Evolutionary conservation across 345 rosid species (phyloP), one percentile per base, ranked within the genome.

Genomic region (Arabis alpina): DNA sequence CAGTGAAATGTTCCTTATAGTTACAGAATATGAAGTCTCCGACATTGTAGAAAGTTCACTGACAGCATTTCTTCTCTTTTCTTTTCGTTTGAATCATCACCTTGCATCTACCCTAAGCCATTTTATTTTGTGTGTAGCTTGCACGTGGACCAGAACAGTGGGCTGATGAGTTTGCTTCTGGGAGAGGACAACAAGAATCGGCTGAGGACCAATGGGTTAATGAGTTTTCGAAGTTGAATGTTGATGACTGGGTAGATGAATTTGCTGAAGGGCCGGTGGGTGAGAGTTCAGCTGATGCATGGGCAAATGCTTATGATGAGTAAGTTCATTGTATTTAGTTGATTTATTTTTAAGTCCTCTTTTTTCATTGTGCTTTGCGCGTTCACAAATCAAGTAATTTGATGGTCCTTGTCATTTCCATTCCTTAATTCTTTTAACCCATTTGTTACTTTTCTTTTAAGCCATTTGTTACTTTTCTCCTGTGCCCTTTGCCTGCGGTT

Each of bases 291-390:
- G 78, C 85, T 65, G 96, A 88, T 83, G 80, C 61, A 64, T 95
- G 99, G 99, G 93, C 90, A 73, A 86, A 83, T 80, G 91, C 96
- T 40, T 95, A 90, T 74, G 97, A 90, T 65, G 98, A 90, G 98
- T 95, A 80, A 87, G 98, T 87, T 52, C 51, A 14, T 9, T 54
- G n/a, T 40, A 27, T 52, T 28, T 50, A 16, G 23, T 36, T 45
- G 43, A 67, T 68, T 24, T 59, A 41, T 74, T 1, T 50, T 23
- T 48, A 50, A 39, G 48, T 68, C 30, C 30, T 51, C 70, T 19
- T 73, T 24, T 36, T 51, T 43, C 44, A 14, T 42, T 66, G 32
- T 59, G 62, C 65, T 43, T 52, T 39, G 45, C 32, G 34, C 10
- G 16, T 36, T 58, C 61, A 28, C 23, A 47, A 58, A 59, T 32